Evolutionary conservation across 805 yeast genomes (phyloP).

Genomic region (Candida sphagnicola): DNA sequence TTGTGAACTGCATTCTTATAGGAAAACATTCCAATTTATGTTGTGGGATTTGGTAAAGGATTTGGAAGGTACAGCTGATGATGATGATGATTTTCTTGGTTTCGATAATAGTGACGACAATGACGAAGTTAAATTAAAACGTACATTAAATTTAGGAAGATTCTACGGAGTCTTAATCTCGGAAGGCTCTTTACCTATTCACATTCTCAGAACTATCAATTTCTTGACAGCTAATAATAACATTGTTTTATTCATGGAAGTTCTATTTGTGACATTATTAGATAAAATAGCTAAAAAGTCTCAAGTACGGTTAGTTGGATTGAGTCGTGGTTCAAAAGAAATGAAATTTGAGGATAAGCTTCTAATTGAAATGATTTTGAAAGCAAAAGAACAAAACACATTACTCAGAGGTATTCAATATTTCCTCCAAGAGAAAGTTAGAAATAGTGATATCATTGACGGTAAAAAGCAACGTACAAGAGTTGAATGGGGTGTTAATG

Average conservation of each 20-base stretch:
- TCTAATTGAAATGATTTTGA: conserved; percentile 46
- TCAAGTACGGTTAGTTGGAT: conserved; percentile 44
- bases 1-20: conserved; percentile 68
- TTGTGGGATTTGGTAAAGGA: conserved; percentile 84
- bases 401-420: conserved; percentile 65
- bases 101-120: conserved; percentile 37
- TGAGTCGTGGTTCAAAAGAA: conserved; percentile 32
- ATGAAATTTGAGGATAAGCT: conserved; percentile 44
- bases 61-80: conserved; percentile 48
- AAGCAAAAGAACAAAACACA: conserved; percentile 54
- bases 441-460: conserved; percentile 42
- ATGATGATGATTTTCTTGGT: conserved; percentile 31
- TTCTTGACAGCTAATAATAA: conserved; percentile 67
- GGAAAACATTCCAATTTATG: conserved; percentile 83
- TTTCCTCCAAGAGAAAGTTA: conserved; percentile 48
- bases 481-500: conserved; percentile 63
- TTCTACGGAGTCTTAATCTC: conserved; percentile 75
- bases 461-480: conserved; percentile 55
- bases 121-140: conserved; percentile 55
- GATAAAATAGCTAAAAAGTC: conserved; percentile 63
- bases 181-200: conserved; percentile 70
- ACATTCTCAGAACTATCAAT: conserved; percentile 67
- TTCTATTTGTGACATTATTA: conserved; percentile 63
- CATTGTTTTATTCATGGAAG: conserved; percentile 65
- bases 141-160: conserved; percentile 69